Evolutionary conservation across 169 alveolate species (phyloP).

Genomic region (Eimeria falciformis): DNA sequence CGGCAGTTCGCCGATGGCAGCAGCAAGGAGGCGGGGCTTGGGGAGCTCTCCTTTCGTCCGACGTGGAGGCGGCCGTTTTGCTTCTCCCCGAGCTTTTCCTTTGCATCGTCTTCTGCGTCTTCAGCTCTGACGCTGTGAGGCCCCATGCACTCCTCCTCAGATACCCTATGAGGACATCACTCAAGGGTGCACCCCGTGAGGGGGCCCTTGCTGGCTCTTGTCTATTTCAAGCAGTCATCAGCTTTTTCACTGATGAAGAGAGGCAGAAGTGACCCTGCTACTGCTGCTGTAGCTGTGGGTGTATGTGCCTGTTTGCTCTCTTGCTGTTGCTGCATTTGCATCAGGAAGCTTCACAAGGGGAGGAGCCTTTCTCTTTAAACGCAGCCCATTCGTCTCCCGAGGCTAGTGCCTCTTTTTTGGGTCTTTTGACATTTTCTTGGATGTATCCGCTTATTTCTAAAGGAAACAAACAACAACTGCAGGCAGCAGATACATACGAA

Average conservation of each 20-base stretch:
- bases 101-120: neutral
- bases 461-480: neutral
- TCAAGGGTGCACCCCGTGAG: too few species aligned
- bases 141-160: too few species aligned
- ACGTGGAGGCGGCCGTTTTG: neutral
- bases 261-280: too few species aligned
- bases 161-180: too few species aligned
- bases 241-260: too few species aligned
- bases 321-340: too few species aligned
- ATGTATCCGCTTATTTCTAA: conserved; percentile 1
- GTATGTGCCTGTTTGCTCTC: too few species aligned
- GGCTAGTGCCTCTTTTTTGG: neutral
- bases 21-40: neutral
- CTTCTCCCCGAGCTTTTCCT: neutral
- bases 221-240: too few species aligned
- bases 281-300: too few species aligned
- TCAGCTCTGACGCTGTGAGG: neutral
- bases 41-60: neutral
- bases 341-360: too few species aligned
- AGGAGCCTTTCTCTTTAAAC: too few species aligned
- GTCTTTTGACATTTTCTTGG: neutral
- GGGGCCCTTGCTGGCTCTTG: too few species aligned
- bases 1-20: neutral
- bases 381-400: conserved; percentile 7
- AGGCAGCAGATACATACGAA: neutral